Evolutionary conservation across 2,329 filamentous ascomycete genomes (phyloP).

Genomic region (Fusarium aywerte): DNA sequence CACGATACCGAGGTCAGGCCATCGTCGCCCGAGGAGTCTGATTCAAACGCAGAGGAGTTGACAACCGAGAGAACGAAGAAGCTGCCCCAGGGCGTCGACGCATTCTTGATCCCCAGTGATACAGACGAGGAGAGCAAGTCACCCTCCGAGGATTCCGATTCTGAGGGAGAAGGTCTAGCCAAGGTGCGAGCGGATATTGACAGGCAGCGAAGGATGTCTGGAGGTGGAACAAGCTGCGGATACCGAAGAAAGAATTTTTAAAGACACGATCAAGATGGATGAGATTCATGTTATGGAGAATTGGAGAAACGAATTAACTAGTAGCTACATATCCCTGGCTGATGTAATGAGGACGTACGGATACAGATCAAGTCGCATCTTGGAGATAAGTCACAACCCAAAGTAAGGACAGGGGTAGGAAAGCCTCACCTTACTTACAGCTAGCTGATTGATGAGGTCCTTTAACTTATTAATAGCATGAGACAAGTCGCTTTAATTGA

Average conservation of each 20-base stretch:
- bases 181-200: constrained; percentile 23
- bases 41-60: too few species aligned
- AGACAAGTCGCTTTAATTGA: constrained; percentile 12
- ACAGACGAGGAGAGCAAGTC: constrained; percentile 37
- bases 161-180: constrained; percentile 21
- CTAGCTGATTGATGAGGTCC: constrained; percentile 1
- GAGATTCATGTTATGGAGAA: constrained; percentile 6
- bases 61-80: too few species aligned
- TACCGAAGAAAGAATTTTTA: constrained; percentile 4
- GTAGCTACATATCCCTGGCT: not conserved
- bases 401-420: constrained; percentile 1
- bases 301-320: not conserved
- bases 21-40: too few species aligned
- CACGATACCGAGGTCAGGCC: constrained; percentile 6
- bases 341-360: constrained; percentile 19
- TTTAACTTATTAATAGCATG: constrained; percentile 12
- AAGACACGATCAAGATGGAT: not conserved
- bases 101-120: constrained; percentile 33
- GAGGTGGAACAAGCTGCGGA: constrained; percentile 35
- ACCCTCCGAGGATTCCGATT: constrained; percentile 18
- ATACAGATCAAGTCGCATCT: constrained; percentile 16
- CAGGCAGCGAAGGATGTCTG: constrained; percentile 16
- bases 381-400: constrained; percentile 2
- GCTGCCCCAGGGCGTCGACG: constrained; percentile 30
- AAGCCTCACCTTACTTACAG: not conserved